Conservation (phyloP, 2,329 filamentous ascomycete genomes). For the Epichloe aotearoae region DNA sequence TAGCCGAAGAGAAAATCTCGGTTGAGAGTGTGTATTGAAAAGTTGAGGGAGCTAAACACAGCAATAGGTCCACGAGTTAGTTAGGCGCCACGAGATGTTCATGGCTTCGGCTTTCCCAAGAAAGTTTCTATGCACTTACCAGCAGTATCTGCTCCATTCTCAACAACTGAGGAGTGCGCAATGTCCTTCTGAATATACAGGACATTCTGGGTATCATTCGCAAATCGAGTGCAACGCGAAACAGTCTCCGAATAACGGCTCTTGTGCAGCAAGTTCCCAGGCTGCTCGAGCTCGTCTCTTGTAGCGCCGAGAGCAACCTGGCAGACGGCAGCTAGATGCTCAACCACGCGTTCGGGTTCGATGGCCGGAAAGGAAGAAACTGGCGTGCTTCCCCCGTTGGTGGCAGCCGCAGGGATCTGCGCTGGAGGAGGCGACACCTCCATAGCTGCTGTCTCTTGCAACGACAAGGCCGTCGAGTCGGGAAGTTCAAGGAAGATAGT, state of each 20-base stretch:
- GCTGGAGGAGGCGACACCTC: conserved; percentile 36
- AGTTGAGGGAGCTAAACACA: conserved; percentile 26
- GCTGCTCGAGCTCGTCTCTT: conserved; percentile 63
- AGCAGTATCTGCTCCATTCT: conserved; percentile 33
- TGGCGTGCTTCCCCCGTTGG: conserved; percentile 22
- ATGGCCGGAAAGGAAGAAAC: conserved; percentile 38
- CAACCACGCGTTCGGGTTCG: conserved; percentile 56
- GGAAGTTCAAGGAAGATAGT: neutral
- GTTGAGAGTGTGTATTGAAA: conserved; percentile 71
- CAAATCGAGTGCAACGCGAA: conserved; percentile 78
- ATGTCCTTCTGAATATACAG: conserved; percentile 86
- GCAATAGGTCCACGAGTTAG: neutral
- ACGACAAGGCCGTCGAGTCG: neutral
- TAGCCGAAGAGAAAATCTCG: conserved; percentile 66
- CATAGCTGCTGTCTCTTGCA: conserved; percentile 27
- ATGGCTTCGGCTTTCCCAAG: neutral
- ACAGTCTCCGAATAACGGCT: conserved; percentile 64
- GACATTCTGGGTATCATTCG: conserved; percentile 72
- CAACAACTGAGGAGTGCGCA: conserved; percentile 36
- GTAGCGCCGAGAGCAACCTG: conserved; percentile 62
- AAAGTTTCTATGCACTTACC: conserved; percentile 21
- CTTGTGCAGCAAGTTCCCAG: conserved; percentile 72
- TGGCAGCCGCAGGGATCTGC: conserved; percentile 30
- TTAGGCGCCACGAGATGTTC: neutral
- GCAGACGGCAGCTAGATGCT: conserved; percentile 59